Evolutionary conservation across 257 asterid species (phyloP).

Genomic region (Fraxinus quadrangulata): DNA sequence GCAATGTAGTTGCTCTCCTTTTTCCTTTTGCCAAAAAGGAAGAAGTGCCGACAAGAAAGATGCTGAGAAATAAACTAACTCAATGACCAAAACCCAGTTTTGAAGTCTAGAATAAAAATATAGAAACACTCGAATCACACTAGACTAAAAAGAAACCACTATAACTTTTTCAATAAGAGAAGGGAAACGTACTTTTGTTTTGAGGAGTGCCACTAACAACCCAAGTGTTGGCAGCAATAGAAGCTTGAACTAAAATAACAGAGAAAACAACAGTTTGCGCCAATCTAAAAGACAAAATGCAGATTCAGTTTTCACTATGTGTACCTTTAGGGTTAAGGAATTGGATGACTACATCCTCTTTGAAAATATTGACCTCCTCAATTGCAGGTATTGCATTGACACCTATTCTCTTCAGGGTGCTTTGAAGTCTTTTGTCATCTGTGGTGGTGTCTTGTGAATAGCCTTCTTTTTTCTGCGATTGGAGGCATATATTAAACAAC

Average conservation of each 20-base stretch:
- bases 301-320: neutral
- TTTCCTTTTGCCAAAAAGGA: too few species aligned
- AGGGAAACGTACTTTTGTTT: conserved; percentile 59
- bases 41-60: too few species aligned
- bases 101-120: too few species aligned
- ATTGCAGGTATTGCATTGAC: conserved; percentile 72
- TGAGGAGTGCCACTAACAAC: conserved; percentile 77
- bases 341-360: conserved; percentile 74
- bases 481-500: conserved; percentile 4
- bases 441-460: conserved; percentile 68
- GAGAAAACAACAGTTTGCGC: neutral
- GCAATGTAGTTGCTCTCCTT: too few species aligned
- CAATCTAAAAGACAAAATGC: neutral
- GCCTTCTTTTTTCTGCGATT: conserved; percentile 71
- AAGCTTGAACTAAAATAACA: conserved; percentile 63
- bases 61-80: too few species aligned
- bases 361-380: conserved; percentile 75
- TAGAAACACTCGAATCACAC: too few species aligned
- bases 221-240: conserved; percentile 78
- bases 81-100: too few species aligned
- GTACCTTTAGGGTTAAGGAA: conserved; percentile 65
- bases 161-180: neutral
- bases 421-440: conserved; percentile 72
- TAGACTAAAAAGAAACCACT: neutral
- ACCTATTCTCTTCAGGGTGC: conserved; percentile 74